Evolutionary conservation across 805 yeast species (phyloP).

Genomic region (Yarrowia sp.): DNA sequence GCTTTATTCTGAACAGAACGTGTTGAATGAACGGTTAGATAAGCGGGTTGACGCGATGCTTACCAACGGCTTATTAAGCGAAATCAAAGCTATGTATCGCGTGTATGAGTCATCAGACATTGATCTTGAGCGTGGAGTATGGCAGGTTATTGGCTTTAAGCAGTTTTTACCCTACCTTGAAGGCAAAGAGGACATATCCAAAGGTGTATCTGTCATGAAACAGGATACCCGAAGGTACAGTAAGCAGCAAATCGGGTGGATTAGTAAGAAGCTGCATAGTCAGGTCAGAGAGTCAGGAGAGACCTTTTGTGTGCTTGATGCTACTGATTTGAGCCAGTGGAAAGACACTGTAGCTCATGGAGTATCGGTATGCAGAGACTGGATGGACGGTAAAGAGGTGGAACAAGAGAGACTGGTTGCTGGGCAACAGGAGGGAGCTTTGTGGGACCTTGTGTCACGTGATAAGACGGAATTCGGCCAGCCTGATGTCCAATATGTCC

Average conservation of each 20-base stretch:
- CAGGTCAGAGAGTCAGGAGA: constrained; percentile 62
- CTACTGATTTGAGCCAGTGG: constrained; percentile 72
- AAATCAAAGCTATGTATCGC: constrained; percentile 59
- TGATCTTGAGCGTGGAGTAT: constrained; percentile 68
- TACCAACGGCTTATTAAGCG: constrained; percentile 62
- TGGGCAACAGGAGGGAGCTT: background rate
- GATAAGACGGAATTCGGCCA: background rate
- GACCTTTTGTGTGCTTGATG: constrained; percentile 65
- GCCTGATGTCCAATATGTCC: constrained; percentile 53
- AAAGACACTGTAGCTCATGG: constrained; percentile 55
- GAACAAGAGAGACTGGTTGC: background rate
- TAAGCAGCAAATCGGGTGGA: constrained; percentile 87
- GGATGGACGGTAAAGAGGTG: constrained; percentile 35
- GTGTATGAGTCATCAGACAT: constrained; percentile 40
- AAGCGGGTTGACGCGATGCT: constrained; percentile 83
- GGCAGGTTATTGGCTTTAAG: constrained; percentile 94
- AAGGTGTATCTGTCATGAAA: constrained; percentile 74
- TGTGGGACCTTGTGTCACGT: background rate
- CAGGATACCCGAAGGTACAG: constrained; percentile 82
- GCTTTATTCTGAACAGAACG: constrained; percentile 67
- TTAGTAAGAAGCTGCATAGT: constrained; percentile 62
- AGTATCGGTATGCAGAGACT: constrained; percentile 45
- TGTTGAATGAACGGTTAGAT: constrained; percentile 65
- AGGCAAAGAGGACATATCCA: constrained; percentile 35
- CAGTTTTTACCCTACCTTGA: constrained; percentile 75